Evolutionary conservation across 2,329 filamentous ascomycete species (phyloP).

Genomic region (Chalara sp.): DNA sequence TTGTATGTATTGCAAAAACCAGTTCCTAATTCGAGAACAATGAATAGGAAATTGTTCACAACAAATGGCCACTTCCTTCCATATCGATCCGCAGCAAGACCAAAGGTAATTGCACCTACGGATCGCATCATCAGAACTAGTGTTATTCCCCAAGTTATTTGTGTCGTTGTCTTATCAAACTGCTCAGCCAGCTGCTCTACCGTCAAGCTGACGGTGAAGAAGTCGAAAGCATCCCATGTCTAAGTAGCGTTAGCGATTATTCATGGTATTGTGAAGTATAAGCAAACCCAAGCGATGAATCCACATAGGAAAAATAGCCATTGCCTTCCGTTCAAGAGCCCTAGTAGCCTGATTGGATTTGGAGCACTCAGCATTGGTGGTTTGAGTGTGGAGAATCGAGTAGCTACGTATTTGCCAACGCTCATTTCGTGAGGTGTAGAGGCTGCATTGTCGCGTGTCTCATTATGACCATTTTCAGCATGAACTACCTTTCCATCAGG

Average conservation of each 20-base stretch:
- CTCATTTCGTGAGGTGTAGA: conserved; percentile 16
- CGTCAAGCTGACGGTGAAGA: conserved; percentile 74
- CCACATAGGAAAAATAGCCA: conserved; percentile 75
- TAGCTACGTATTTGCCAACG: conserved; percentile 35
- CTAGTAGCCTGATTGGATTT: conserved; percentile 65
- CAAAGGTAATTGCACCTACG: conserved; percentile 69
- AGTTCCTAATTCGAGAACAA: conserved; percentile 63
- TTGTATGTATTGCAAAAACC: conserved; percentile 66
- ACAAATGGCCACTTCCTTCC: conserved; percentile 79
- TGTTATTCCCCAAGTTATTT: conserved; percentile 67
- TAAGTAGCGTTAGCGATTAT: conserved; percentile 3
- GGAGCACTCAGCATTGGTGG: conserved; percentile 55
- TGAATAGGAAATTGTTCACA: conserved; percentile 66
- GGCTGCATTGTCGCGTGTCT: too few species aligned
- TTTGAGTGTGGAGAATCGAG: conserved; percentile 49
- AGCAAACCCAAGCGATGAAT: conserved; percentile 56
- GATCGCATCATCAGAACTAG: conserved; percentile 69
- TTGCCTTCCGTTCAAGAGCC: conserved; percentile 54
- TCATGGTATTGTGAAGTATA: background rate
- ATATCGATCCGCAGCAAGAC: conserved; percentile 70
- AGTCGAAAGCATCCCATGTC: conserved; percentile 77
- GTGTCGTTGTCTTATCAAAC: conserved; percentile 55
- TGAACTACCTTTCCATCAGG: too few species aligned
- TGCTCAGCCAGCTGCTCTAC: conserved; percentile 61
- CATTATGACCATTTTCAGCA: too few species aligned